Evolutionary conservation across 495 filamentous ascomycete species (phyloP).

Genomic region (Schizothecium vesticola): DNA sequence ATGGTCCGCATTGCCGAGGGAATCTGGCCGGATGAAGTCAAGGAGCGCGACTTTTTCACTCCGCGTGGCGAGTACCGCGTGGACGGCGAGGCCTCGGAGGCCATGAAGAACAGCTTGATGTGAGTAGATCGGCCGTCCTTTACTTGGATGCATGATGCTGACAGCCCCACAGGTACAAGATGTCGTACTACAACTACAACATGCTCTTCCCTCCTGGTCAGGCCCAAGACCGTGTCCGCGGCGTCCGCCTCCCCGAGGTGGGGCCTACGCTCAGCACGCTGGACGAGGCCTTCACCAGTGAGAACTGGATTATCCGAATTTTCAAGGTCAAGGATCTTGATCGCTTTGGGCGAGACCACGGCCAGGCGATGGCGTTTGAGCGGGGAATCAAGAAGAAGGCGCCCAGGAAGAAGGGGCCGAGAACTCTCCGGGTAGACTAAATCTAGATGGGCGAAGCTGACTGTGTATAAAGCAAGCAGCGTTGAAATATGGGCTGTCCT

Average conservation of each 20-base stretch:
- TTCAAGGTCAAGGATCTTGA: constrained; percentile 99
- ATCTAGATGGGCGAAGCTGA: not conserved
- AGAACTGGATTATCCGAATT: constrained; percentile 99
- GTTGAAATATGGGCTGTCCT: constrained; percentile 19
- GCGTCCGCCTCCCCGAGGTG: constrained; percentile 71
- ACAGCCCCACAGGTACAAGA: constrained; percentile 80
- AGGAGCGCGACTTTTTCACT: constrained; percentile 96
- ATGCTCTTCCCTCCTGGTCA: constrained; percentile 87
- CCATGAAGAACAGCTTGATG: constrained; percentile 99
- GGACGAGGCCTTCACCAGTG: constrained; percentile 96
- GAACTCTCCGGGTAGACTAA: constrained; percentile 80
- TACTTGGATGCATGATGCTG: constrained; percentile 25
- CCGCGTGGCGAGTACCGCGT: constrained; percentile 91
- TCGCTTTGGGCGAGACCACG: constrained; percentile 88
- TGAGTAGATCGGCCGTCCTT: constrained; percentile 44
- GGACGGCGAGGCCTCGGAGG: constrained; percentile 87
- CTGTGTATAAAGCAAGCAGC: constrained; percentile 16
- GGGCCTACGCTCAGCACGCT: constrained; percentile 82
- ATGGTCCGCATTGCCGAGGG: constrained; percentile 99
- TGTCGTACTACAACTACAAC: constrained; percentile 99
- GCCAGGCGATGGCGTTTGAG: constrained; percentile 78
- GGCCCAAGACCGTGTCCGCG: constrained; percentile 86
- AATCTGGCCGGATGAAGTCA: constrained; percentile 98
- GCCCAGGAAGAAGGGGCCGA: constrained; percentile 70
- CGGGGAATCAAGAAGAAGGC: constrained; percentile 85